Evolutionary conservation across 805 yeast species (phyloP).

Genomic region (Citeromyces matritensis): DNA sequence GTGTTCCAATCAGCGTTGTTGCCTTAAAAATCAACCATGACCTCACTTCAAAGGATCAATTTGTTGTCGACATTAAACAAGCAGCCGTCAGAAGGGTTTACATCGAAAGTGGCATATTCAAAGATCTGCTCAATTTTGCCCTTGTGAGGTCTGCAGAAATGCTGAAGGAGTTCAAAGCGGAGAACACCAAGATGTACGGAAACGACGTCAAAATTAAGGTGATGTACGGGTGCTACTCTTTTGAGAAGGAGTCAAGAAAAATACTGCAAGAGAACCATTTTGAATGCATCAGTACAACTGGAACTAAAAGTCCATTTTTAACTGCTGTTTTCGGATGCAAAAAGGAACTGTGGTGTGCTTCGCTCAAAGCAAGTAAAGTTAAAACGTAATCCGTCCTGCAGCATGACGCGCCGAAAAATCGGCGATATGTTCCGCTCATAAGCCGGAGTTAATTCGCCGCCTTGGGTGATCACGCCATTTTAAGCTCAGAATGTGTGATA

Average conservation of each 20-base stretch:
- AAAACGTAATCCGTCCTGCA: too few species aligned
- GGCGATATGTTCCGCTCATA: too few species aligned
- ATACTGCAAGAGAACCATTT: constrained; percentile 15
- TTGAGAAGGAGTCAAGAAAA: constrained; percentile 25
- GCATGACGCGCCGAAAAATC: too few species aligned
- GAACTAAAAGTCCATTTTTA: too few species aligned
- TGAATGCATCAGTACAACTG: too few species aligned
- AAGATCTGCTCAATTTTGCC: constrained; percentile 51
- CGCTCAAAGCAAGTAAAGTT: too few species aligned
- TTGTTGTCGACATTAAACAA: constrained; percentile 38
- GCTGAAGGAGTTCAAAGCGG: constrained; percentile 11
- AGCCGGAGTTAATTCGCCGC: too few species aligned
- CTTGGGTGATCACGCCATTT: too few species aligned
- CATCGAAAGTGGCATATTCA: constrained; percentile 43
- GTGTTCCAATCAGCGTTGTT: constrained; percentile 55
- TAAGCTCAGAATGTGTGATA: too few species aligned
- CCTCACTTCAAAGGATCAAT: constrained; percentile 16
- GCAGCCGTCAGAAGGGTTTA: constrained; percentile 58
- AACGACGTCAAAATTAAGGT: constrained; percentile 19
- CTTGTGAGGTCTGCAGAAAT: constrained; percentile 25
- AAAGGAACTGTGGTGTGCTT: too few species aligned
- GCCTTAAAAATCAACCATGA: constrained; percentile 24
- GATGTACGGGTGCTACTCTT: constrained; percentile 33
- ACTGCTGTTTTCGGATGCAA: too few species aligned
- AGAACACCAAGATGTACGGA: constrained; percentile 6